These are phyloP conservation scores for Pythium coloratum DNA, from an alignment of 352 stramenopile genomes.

Conservation along the genomic window DNA sequence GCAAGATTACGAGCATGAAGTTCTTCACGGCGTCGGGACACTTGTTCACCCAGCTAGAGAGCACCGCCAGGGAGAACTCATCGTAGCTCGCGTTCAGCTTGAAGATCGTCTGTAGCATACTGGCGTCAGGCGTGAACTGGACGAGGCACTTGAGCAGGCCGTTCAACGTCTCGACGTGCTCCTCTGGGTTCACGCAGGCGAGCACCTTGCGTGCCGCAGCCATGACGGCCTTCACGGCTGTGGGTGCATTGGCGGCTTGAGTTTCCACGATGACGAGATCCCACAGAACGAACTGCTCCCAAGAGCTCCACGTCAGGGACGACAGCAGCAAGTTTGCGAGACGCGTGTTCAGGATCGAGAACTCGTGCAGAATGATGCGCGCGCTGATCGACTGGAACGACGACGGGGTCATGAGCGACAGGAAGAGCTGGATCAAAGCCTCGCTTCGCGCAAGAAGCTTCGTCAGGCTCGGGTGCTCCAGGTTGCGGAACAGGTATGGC, in stretches of 20 bases:
- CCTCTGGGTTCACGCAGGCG: constrained; percentile 66
- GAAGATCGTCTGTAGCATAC: constrained; percentile 72
- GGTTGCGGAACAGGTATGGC: constrained; percentile 71
- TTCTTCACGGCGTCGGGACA: constrained; percentile 57
- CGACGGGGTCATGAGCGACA: constrained; percentile 59
- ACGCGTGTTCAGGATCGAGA: constrained; percentile 68
- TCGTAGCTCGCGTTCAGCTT: constrained; percentile 67
- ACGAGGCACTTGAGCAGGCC: constrained; percentile 77
- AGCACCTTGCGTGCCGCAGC: constrained; percentile 76
- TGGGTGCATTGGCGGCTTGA: constrained; percentile 37
- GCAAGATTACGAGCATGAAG: constrained; percentile 52
- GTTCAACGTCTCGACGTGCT: constrained; percentile 71
- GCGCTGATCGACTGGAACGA: constrained; percentile 61
- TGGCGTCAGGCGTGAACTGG: constrained; percentile 63
- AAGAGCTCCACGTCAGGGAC: constrained; percentile 81
- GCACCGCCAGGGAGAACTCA: constrained; percentile 63
- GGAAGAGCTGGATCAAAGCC: constrained; percentile 60
- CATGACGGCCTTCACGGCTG: constrained; percentile 52
- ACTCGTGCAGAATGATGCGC: constrained; percentile 73
- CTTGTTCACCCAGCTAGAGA: constrained; percentile 73
- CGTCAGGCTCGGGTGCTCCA: constrained; percentile 57
- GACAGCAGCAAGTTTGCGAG: constrained; percentile 70
- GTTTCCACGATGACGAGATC: constrained; percentile 74
- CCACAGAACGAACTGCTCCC: constrained; percentile 82
- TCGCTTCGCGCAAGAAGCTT: constrained; percentile 68